Percentiles rank a stretch among this genome's conserved stretches.
Evolutionary conservation across 2,329 filamentous ascomycete genomes (phyloP).

Genomic region (Ceratocystis diversiconidia): DNA sequence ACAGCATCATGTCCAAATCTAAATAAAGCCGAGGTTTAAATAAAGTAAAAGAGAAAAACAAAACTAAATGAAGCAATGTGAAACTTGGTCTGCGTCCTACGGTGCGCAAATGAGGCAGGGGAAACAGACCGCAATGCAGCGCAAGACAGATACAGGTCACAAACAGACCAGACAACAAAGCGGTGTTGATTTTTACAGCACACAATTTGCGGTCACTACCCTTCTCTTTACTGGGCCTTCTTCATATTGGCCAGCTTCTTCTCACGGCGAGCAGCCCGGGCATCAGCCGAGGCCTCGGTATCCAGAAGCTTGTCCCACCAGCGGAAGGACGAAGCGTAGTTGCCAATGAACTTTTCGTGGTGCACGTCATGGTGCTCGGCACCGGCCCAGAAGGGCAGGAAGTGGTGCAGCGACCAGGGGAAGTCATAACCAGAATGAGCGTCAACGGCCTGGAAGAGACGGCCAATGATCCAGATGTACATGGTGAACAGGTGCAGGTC

Average conservation of each 20-base stretch:
- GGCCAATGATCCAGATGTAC: constrained; percentile 89
- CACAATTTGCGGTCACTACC: no score
- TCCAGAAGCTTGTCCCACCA: constrained; percentile 97
- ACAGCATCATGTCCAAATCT: constrained; percentile 4
- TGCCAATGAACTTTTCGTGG: constrained; percentile 97
- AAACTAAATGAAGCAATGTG: constrained; percentile 1
- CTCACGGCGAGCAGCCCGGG: constrained; percentile 69
- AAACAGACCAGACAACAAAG: background rate
- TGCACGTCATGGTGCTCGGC: constrained; percentile 93
- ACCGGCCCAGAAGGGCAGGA: constrained; percentile 95
- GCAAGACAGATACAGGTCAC: background rate
- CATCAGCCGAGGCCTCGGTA: constrained; percentile 83
- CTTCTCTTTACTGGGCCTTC: constrained; percentile 47
- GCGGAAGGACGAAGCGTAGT: constrained; percentile 94
- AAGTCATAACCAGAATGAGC: constrained; percentile 97
- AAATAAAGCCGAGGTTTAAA: constrained; percentile 8
- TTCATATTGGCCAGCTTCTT: constrained; percentile 55
- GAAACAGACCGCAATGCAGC: background rate
- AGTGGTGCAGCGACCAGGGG: constrained; percentile 89
- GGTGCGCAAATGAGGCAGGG: background rate
- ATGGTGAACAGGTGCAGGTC: constrained; percentile 93
- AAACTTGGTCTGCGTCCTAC: background rate
- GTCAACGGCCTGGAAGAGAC: constrained; percentile 94
- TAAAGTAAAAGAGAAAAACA: constrained; percentile 9
- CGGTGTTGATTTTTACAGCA: background rate